Base-by-base conservation (phyloP, 176 grass and related monocot species). In the Zizania latifolia region DNA sequence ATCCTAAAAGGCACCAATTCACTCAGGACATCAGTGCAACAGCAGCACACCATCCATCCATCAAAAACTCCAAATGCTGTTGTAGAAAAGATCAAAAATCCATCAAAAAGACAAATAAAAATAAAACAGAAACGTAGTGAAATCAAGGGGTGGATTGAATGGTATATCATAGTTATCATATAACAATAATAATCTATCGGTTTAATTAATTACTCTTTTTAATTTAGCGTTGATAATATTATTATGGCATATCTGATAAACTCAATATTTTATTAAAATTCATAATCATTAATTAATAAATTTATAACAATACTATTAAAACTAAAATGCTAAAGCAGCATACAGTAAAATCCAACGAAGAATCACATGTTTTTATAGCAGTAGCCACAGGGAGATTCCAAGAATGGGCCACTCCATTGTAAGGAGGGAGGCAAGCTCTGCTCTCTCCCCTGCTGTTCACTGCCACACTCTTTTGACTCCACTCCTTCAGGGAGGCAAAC, bases 401-500 rank as follows among this genome's bases (percentile, higher is more conserved):
- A 60, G 72, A 58, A 61, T 36, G 54, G 14, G n/a, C 2, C 56
- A 17, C 58, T 30, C 24, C 38, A 46, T 35, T 29, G 10, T 7
- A 30, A 30, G 29, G n/a, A 27, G n/a, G 6, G 36, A 40, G 27
- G 5, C 16, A 50, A 56, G 31, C n/a, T n/a, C n/a, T n/a, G 34
- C 28, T 38, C 67, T 24, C 39, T 8, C 31, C 70, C 28, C 13
- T 28, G 3, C 26, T 63, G 68, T 33, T 38, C 63, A 0, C 38
- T 26, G 63, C 30, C 85, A 51, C 73, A 28, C 68, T 13, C 58
- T 48, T 67, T 50, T 29, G 72, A 82, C 78, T 86, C 78, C 78
- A 63, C 56, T 44, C 65, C 36, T 36, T 71, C 63, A 26, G 51
- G 77, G 32, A 29, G 69, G 32, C 67, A 44, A 28, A 12, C 66